phyloP scores from a whole-genome alignment of 345 rosid genomes.

The Hypericum androsaemum region DNA sequence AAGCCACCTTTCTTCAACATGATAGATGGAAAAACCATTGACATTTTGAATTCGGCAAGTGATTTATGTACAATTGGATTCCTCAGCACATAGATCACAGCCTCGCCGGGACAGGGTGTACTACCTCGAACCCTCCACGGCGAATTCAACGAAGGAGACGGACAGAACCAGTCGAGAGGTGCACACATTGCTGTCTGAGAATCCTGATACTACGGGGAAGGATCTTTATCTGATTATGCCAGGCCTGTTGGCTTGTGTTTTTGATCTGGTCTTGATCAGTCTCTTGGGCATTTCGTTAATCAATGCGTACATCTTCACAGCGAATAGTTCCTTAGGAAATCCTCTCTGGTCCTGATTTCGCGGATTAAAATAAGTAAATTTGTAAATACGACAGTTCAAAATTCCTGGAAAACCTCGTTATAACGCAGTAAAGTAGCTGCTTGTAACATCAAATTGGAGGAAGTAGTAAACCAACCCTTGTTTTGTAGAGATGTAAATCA shows the following conservation, averaged over 20 bases:
- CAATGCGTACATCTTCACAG: slow-evolving; percentile 87
- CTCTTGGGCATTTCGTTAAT: slow-evolving; percentile 25
- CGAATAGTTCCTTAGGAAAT: slow-evolving; percentile 61
- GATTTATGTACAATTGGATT: too few species aligned
- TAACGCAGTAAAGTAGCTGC: too few species aligned
- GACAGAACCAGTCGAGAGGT: not conserved
- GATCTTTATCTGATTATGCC: not conserved
- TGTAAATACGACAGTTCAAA: not conserved
- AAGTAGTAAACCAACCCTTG: slow-evolving; percentile 44
- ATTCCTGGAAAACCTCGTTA: not conserved
- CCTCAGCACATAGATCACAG: too few species aligned
- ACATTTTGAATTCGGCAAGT: too few species aligned
- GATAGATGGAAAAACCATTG: too few species aligned
- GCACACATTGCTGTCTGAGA: not conserved
- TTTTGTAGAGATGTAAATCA: slow-evolving; percentile 69
- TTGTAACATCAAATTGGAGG: not conserved
- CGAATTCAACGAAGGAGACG: not conserved
- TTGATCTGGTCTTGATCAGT: not conserved
- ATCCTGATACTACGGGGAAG: not conserved
- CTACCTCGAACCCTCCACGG: not conserved
- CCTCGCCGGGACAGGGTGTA: too few species aligned
- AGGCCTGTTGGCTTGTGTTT: slow-evolving; percentile 1
- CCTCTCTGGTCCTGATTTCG: slow-evolving; percentile 68
- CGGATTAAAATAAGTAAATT: too few species aligned
- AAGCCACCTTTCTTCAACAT: too few species aligned